These are phyloP conservation scores for Alnus rubra DNA, from an alignment of 306 rosid genomes.

Conservation along the genomic window DNA sequence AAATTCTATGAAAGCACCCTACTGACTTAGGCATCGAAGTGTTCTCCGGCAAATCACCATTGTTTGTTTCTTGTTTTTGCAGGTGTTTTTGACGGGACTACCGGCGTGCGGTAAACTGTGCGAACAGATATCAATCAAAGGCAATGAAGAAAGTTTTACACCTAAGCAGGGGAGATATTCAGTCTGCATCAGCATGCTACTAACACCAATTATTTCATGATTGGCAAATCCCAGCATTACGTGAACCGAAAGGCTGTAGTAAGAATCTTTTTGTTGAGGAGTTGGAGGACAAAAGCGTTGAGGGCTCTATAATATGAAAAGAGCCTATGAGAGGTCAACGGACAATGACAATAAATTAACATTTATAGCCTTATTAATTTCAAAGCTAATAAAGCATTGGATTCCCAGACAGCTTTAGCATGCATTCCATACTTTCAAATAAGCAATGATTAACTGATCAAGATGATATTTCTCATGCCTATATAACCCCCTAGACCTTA, in stretches of 20 bases:
- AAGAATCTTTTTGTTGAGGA: background rate
- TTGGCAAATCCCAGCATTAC: background rate
- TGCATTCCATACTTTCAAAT: constrained; percentile 25
- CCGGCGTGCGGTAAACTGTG: no score
- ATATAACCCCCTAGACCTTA: constrained; percentile 5
- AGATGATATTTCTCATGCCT: constrained; percentile 15
- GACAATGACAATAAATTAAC: constrained; percentile 17
- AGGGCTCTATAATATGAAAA: constrained; percentile 3
- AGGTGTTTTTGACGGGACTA: no score
- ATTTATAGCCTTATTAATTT: background rate
- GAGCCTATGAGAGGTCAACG: constrained; percentile 21
- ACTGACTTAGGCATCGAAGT: no score
- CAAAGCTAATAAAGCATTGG: constrained; percentile 25
- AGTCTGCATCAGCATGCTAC: background rate
- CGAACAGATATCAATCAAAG: background rate
- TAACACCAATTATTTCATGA: background rate
- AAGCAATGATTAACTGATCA: constrained; percentile 7
- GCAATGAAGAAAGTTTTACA: background rate
- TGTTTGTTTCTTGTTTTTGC: no score
- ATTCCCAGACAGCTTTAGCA: constrained; percentile 29
- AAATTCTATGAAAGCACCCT: no score
- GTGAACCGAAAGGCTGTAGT: background rate
- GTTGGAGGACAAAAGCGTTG: constrained; percentile 12
- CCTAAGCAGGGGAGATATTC: background rate
- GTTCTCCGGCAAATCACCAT: no score